phyloP scores from a whole-genome alignment of 257 asterid genomes.

The Anisodus tanguticus region DNA sequence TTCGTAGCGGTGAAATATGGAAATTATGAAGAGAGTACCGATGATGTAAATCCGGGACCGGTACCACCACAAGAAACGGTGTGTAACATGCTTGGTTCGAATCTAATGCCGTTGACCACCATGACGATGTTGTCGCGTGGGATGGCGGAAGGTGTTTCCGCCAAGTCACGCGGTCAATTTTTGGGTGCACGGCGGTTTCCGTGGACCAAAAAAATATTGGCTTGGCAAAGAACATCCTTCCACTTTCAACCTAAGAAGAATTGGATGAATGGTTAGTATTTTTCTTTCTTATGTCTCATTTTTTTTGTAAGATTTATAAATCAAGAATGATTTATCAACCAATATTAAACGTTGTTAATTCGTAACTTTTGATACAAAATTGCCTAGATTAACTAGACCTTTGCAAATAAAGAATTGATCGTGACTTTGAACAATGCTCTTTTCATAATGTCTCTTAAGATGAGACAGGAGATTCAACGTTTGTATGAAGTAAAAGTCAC shows the following conservation, averaged over 20 bases:
- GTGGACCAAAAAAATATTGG: conserved; percentile 54
- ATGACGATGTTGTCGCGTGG: conserved; percentile 42
- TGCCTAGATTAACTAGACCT: too few relatives aligned
- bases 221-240: conserved; percentile 68
- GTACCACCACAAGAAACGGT: conserved; percentile 5
- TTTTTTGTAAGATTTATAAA: neutral
- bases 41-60: neutral
- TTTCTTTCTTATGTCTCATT: neutral
- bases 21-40: neutral
- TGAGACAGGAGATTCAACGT: neutral
- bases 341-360: neutral
- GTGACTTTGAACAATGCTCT: neutral
- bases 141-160: conserved; percentile 60
- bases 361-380: too few relatives aligned
- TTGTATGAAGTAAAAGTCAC: neutral
- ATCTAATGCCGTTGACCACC: conserved; percentile 26
- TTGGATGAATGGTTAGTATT: conserved; percentile 71
- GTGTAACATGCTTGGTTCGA: conserved; percentile 14
- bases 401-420: neutral
- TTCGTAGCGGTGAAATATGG: conserved; percentile 23
- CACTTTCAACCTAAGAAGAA: conserved; percentile 73
- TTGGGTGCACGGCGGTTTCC: conserved; percentile 35
- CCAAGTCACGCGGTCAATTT: conserved; percentile 40
- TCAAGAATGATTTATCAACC: neutral
- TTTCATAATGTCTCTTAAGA: neutral